These are phyloP conservation scores for Diaporthe sp. DNA, from an alignment of 2,329 filamentous ascomycete genomes.

Conservation along the genomic window DNA sequence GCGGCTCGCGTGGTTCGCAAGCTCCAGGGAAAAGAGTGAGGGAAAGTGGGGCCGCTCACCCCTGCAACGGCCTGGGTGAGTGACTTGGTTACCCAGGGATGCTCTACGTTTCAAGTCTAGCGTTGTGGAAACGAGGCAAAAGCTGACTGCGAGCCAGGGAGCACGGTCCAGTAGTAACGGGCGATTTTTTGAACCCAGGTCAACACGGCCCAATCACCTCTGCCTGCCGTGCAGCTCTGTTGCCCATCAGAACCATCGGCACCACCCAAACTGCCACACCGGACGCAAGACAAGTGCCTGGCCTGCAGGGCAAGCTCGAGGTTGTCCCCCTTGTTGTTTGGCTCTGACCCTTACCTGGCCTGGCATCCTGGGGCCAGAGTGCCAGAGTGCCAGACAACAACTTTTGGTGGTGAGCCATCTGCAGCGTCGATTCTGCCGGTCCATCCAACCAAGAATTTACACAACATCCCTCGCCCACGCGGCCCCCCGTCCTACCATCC, in stretches of 20 bases:
- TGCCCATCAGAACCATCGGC: slow-evolving; percentile 20
- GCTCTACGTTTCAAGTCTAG: slow-evolving; percentile 27
- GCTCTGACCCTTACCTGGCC: slow-evolving; percentile 18
- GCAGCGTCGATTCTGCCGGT: slow-evolving; percentile 23
- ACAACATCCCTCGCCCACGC: slow-evolving; percentile 23
- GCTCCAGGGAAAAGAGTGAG: background rate
- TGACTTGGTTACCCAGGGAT: background rate
- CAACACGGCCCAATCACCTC: slow-evolving; percentile 45
- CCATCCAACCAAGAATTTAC: slow-evolving; percentile 30
- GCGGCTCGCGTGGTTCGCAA: slow-evolving; percentile 1
- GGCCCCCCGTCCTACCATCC: slow-evolving; percentile 15
- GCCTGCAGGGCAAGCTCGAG: background rate
- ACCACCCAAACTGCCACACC: background rate
- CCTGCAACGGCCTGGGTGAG: background rate
- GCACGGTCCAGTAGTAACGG: slow-evolving; percentile 40
- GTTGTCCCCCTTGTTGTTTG: background rate
- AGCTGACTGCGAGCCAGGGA: slow-evolving; percentile 8
- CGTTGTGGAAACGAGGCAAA: slow-evolving; percentile 36
- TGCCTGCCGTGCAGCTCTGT: slow-evolving; percentile 10
- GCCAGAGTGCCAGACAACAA: no score
- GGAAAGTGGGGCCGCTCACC: background rate
- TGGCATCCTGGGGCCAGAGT: slow-evolving; percentile 15
- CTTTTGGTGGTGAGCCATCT: slow-evolving; percentile 25
- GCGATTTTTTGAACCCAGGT: slow-evolving; percentile 42
- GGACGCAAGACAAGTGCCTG: slow-evolving; percentile 1